Base-by-base conservation (phyloP, 164 flowering plant species). In the Brasenia schreberi region DNA sequence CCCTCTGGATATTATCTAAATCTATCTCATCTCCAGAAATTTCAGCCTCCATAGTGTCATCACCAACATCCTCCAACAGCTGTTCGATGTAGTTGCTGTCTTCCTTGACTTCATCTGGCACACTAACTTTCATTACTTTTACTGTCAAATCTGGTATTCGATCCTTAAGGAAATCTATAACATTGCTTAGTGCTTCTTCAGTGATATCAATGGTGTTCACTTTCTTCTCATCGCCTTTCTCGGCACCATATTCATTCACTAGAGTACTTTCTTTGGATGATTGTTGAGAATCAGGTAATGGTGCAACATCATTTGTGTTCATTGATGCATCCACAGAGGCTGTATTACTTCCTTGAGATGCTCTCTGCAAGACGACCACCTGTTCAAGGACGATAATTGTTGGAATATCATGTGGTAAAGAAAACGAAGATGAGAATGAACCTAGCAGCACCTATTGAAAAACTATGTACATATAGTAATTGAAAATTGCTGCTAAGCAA, bases 161-260 rank as follows among this genome's bases (percentile, higher is more conserved):
- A 12, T 85, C 92, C 72, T 87, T 92, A 12, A 92, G 85, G 78
- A 88, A 92, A 66, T 84, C 83, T 43, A 92, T 79, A 52, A 94
- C 91, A 61, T 85, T 86, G 69, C 79, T 88, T 67, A 94, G 80
- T 69, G 89, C 99, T 71, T 91, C 99, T 75, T 94, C 98, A 72
- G 86, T 84, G 69, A 80, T 84, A 69, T 76, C 97, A 70, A 87
- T 89, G 62, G 80, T 69, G 71, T 79, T 83, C 58, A 79, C 70
- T 66, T 81, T 81, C 72, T 84, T 85, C 63, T 81, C 89, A 42
- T 80, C 85, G 68, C 67, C 78, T 75, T 70, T 81, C 17, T 85
- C 80, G 18, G 43, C 44, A 33, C 56, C 79, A 63, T 72, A 71
- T 65, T 81, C 83, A 72, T 75, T 77, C 68, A 44, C 80, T 49